Conservation (phyloP, 495 filamentous ascomycete species). For the Penicillium simplicissimum region DNA sequence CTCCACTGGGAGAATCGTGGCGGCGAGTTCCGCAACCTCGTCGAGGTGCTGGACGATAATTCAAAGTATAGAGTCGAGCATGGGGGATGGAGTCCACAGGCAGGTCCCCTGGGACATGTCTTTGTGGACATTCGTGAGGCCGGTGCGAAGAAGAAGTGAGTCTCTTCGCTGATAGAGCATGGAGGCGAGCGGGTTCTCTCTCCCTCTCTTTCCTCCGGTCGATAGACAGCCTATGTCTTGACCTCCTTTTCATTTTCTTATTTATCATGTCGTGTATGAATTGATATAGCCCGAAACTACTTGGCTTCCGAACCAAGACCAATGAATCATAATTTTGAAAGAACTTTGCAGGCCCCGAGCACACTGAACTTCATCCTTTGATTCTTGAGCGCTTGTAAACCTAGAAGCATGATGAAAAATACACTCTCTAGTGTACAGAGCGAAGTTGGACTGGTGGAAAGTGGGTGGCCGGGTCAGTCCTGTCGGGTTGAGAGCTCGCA, state of each 20-base stretch:
- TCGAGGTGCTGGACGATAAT: constrained; percentile 35
- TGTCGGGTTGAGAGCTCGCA: too few relatives aligned
- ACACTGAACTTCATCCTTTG: too few relatives aligned
- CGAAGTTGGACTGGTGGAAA: too few relatives aligned
- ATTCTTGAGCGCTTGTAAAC: too few relatives aligned
- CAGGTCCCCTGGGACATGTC: constrained; percentile 41
- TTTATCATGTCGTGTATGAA: neutral
- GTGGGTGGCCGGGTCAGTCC: too few relatives aligned
- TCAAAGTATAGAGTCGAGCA: constrained; percentile 37
- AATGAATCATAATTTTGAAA: constrained; percentile 1
- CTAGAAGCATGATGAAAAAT: too few relatives aligned
- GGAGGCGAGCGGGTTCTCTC: neutral
- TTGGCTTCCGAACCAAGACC: constrained; percentile 3
- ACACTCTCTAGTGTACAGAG: too few relatives aligned
- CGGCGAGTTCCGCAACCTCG: constrained; percentile 27
- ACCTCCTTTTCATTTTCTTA: neutral
- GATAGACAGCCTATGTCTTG: neutral
- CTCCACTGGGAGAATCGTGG: constrained; percentile 44
- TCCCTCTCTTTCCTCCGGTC: neutral
- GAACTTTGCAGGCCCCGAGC: neutral
- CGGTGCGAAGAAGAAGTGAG: constrained; percentile 26
- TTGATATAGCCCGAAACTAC: constrained; percentile 5
- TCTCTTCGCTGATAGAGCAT: neutral
- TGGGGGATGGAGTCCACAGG: constrained; percentile 40
- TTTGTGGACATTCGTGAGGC: constrained; percentile 33